A percentile compares a stretch with the other conserved stretches of the same genome.
phyloP scores from a whole-genome alignment of 2,329 filamentous ascomycete genomes.

The Colletotrichum somersetense region DNA sequence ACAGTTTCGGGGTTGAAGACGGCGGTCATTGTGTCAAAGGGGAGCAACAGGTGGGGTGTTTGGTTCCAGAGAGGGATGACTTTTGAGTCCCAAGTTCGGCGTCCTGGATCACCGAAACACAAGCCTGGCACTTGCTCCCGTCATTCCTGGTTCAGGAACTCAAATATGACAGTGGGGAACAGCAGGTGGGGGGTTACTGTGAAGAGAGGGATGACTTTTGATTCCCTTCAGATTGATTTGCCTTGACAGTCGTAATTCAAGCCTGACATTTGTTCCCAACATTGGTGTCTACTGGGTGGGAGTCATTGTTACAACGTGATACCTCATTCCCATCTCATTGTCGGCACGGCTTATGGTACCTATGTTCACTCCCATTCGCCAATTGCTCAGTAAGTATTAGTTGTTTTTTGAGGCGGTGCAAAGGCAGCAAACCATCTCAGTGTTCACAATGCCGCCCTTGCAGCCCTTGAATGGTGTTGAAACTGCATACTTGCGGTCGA shows the following conservation, averaged over 20 bases:
- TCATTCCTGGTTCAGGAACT: background rate
- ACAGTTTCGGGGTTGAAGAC: slow-evolving; percentile 44
- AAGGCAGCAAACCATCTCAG: background rate
- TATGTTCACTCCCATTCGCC: background rate
- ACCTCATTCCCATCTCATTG: background rate
- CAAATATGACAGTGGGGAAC: slow-evolving; percentile 47
- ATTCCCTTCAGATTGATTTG: slow-evolving; percentile 44
- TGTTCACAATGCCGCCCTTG: background rate
- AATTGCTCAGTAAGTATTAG: background rate
- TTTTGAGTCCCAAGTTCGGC: slow-evolving; percentile 46
- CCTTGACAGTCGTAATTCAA: slow-evolving; percentile 53
- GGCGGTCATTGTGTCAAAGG: slow-evolving; percentile 46
- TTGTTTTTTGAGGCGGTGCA: background rate
- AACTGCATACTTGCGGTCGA: background rate
- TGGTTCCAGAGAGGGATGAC: slow-evolving; percentile 50
- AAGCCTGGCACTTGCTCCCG: slow-evolving; percentile 50
- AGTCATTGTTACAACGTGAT: background rate
- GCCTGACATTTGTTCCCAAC: slow-evolving; percentile 48
- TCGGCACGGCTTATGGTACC: background rate
- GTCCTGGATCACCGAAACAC: slow-evolving; percentile 52
- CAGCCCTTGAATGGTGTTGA: background rate
- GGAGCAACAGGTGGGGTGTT: slow-evolving; percentile 52
- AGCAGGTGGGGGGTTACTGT: slow-evolving; percentile 51
- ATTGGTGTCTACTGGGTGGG: background rate
- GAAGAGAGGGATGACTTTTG: slow-evolving; percentile 48